Percentiles rank a stretch among this genome's conserved stretches.
Conservation (phyloP, 2,329 filamentous ascomycete species). For the Fusarium proliferatum region DNA sequence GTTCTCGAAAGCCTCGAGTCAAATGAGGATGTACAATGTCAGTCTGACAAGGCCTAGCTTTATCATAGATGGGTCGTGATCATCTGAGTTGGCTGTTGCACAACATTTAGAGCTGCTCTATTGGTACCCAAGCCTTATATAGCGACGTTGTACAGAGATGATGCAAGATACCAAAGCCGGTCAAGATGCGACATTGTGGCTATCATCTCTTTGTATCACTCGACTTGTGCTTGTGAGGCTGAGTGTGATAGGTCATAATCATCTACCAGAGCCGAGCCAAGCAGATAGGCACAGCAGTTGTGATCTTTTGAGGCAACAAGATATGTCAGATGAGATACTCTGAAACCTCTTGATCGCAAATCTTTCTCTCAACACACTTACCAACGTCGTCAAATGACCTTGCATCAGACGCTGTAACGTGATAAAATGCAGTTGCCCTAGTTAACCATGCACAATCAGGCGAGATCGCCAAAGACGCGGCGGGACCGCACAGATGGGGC, state of each 20-base stretch:
- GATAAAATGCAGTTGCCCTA: conserved; percentile 36
- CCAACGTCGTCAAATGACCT: not conserved
- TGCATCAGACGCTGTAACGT: conserved; percentile 23
- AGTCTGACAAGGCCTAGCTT: conserved; percentile 16
- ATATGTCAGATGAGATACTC: not conserved
- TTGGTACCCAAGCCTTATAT: conserved; percentile 26
- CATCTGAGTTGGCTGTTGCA: conserved; percentile 34
- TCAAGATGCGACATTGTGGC: conserved; percentile 23
- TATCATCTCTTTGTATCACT: conserved; percentile 7
- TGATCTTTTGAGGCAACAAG: not conserved
- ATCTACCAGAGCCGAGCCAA: not conserved
- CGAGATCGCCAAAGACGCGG: conserved; percentile 41
- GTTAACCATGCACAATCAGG: conserved; percentile 39
- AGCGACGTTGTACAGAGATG: conserved; percentile 32
- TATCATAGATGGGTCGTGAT: conserved; percentile 7
- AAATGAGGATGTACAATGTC: not conserved
- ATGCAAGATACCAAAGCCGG: conserved; percentile 22
- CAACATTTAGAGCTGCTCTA: not conserved
- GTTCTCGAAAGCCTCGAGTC: conserved; percentile 3
- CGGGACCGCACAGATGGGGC: conserved; percentile 42
- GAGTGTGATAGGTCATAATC: not conserved
- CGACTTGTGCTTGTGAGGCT: not conserved
- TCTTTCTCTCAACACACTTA: not conserved
- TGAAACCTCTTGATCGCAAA: not conserved
- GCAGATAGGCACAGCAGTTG: not conserved